phyloP scores from a whole-genome alignment of 257 asterid species.

The Petunia axillaris region DNA sequence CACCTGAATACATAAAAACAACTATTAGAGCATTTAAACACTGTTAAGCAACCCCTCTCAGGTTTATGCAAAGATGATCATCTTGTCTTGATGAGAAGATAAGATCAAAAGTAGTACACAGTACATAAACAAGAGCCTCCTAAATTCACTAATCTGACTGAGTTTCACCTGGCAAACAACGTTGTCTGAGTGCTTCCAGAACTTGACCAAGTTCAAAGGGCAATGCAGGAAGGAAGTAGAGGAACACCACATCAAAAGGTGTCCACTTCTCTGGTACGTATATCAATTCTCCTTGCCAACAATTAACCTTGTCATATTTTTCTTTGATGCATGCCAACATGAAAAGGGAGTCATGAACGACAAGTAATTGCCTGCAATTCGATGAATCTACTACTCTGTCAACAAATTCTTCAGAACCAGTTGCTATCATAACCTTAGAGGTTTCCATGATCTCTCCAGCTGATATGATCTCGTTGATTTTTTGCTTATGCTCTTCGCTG shows the following conservation, averaged over 20 bases:
- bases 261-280: conserved; percentile 74
- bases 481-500: conserved; percentile 49
- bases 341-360: conserved; percentile 75
- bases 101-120: neutral
- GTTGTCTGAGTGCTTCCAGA: conserved; percentile 65
- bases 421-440: conserved; percentile 69
- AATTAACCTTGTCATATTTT: conserved; percentile 62
- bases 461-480: conserved; percentile 57
- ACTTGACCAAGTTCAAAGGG: conserved; percentile 60
- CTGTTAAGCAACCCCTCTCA: neutral
- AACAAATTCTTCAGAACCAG: conserved; percentile 79
- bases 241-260: conserved; percentile 66
- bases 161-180: conserved; percentile 68
- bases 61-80: neutral
- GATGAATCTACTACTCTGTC: conserved; percentile 60
- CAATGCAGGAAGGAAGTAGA: conserved; percentile 84
- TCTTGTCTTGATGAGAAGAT: conserved; percentile 3
- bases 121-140: neutral
- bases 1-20: conserved; percentile 49
- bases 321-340: conserved; percentile 81
- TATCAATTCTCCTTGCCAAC: conserved; percentile 91
- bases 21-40: neutral
- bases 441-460: conserved; percentile 56
- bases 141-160: neutral
- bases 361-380: conserved; percentile 59